Percentiles rank a stretch among this genome's conserved stretches.
These are phyloP conservation scores for Apium graveolens DNA, from an alignment of 129 eudicot species.

Conservation along the genomic window DNA sequence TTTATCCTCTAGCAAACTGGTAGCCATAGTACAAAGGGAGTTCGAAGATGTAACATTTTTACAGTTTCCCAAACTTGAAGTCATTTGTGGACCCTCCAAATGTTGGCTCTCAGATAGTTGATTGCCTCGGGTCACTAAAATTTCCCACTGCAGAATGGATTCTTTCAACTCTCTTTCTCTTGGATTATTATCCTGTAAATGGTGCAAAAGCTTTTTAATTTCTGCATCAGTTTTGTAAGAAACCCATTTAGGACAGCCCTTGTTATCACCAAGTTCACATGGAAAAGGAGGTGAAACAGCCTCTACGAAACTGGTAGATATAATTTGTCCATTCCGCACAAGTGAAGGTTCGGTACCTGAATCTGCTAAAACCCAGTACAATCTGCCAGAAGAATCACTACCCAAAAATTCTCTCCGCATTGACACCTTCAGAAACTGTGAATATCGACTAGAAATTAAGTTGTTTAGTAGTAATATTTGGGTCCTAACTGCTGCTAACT, in stretches of 20 bases:
- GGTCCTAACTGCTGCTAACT: slow-evolving; percentile 16
- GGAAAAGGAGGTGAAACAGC: slow-evolving; percentile 14
- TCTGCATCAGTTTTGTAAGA: slow-evolving; percentile 26
- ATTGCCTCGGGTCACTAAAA: slow-evolving; percentile 3
- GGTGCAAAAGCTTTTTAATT: slow-evolving; percentile 21
- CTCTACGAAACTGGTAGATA: not conserved
- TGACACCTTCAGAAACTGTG: slow-evolving; percentile 19
- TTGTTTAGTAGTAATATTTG: slow-evolving; percentile 18
- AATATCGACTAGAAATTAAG: slow-evolving; percentile 9
- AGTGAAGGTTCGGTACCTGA: slow-evolving; percentile 20
- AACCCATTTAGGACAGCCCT: slow-evolving; percentile 22
- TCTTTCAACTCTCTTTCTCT: slow-evolving; percentile 23
- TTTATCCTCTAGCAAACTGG: slow-evolving; percentile 26
- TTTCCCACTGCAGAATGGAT: slow-evolving; percentile 33
- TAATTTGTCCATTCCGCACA: slow-evolving; percentile 9
- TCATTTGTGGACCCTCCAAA: slow-evolving; percentile 5
- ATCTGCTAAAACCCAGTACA: slow-evolving; percentile 42
- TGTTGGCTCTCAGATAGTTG: slow-evolving; percentile 10
- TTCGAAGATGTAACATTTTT: not conserved
- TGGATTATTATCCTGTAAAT: slow-evolving; percentile 20
- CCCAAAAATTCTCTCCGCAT: slow-evolving; percentile 41
- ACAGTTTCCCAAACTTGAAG: slow-evolving; percentile 8
- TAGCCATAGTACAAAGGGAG: slow-evolving; percentile 25
- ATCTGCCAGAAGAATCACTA: slow-evolving; percentile 35
- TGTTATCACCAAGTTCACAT: slow-evolving; percentile 5